phyloP scores from a whole-genome alignment of 75 land plant genomes.

The Gnetum montanum region DNA sequence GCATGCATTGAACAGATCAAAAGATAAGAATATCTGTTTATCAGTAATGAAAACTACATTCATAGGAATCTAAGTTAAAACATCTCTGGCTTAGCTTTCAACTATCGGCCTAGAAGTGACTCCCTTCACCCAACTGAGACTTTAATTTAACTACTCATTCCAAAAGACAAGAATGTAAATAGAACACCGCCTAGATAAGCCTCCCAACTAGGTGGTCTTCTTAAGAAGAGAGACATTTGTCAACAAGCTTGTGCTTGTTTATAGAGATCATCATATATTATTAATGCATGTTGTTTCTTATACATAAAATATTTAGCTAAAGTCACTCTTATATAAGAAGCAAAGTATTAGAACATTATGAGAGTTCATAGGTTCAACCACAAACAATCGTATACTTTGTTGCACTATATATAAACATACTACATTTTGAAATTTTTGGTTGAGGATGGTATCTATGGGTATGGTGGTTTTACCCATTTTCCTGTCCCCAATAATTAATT shows the following conservation, averaged over 20 bases:
- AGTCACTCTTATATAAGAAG: background rate
- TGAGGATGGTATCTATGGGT: no score
- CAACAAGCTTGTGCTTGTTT: background rate
- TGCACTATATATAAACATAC: background rate
- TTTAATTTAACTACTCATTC: background rate
- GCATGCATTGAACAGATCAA: no score
- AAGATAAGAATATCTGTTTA: background rate
- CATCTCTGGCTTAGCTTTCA: background rate
- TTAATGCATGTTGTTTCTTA: background rate
- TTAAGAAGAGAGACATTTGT: background rate
- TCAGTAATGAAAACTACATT: background rate
- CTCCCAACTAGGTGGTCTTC: background rate
- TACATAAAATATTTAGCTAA: background rate
- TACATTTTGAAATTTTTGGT: background rate
- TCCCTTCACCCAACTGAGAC: background rate
- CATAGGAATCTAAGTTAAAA: background rate
- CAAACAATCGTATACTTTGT: background rate
- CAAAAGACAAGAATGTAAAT: background rate
- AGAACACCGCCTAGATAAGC: background rate
- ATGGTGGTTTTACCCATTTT: background rate
- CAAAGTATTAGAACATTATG: background rate
- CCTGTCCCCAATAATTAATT: background rate
- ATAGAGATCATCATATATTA: background rate
- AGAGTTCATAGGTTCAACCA: background rate
- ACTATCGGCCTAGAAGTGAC: background rate